Conservation (phyloP, 116 monocot genomes). For the Cymodocea nodosa region DNA sequence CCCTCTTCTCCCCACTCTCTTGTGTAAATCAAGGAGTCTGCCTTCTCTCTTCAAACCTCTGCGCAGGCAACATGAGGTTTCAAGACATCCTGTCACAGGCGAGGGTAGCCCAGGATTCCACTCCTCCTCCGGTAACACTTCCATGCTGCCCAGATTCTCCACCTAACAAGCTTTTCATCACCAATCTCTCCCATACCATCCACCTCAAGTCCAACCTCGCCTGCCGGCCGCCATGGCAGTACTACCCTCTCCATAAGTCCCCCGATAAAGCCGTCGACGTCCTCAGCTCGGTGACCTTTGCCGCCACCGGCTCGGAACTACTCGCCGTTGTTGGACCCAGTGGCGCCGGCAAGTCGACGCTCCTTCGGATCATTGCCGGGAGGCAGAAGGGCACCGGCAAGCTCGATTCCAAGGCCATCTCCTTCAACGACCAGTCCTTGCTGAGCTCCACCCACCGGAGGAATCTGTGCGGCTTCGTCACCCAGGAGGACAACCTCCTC, state of each 20-base stretch:
- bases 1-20: not conserved
- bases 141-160: not conserved
- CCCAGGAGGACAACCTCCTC: slow-evolving; percentile 87
- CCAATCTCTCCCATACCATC: slow-evolving; percentile 20
- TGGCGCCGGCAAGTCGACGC: not conserved
- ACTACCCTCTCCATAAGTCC: no score
- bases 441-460: slow-evolving; percentile 29
- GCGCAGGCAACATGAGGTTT: slow-evolving; percentile 4
- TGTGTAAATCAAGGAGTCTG: no score
- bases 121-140: not conserved
- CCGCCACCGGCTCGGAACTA: slow-evolving; percentile 39
- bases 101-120: slow-evolving; percentile 1
- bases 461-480: slow-evolving; percentile 62
- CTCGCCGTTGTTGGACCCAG: slow-evolving; percentile 10
- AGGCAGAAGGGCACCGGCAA: slow-evolving; percentile 1
- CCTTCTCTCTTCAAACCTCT: not conserved
- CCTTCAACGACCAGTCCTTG: slow-evolving; percentile 26
- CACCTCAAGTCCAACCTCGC: not conserved
- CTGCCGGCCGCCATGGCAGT: not conserved
- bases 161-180: slow-evolving; percentile 12
- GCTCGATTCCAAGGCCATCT: slow-evolving; percentile 18
- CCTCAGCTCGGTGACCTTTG: slow-evolving; percentile 28
- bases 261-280: no score
- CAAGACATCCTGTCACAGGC: not conserved
- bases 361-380: slow-evolving; percentile 32